phyloP scores from a whole-genome alignment of 2,329 filamentous ascomycete species.

The Blumeriella jaapii region DNA sequence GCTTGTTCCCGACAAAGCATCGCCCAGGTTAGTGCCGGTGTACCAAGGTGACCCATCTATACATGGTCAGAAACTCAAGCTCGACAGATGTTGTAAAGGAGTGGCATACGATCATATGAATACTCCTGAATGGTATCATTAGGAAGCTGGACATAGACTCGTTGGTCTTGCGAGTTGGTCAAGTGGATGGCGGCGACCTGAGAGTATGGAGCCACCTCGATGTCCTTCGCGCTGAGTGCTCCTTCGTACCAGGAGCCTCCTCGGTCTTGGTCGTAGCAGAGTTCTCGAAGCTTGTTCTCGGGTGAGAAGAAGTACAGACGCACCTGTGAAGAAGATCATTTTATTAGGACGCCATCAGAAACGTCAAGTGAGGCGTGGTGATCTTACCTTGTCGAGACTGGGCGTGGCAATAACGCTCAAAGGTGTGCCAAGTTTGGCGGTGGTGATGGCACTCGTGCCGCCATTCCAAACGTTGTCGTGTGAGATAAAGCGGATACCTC shows the following conservation, averaged over 20 bases:
- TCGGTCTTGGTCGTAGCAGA: not conserved
- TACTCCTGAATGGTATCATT: not conserved
- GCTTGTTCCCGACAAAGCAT: not conserved
- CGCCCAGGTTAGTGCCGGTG: not conserved
- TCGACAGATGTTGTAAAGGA: too few relatives aligned
- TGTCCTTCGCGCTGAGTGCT: not conserved
- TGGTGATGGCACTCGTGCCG: not conserved
- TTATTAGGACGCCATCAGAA: not conserved
- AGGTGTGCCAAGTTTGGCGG: constrained; percentile 1
- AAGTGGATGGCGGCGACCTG: not conserved
- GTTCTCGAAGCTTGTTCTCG: constrained; percentile 1
- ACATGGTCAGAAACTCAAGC: not conserved
- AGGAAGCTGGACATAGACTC: not conserved
- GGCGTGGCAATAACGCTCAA: not conserved
- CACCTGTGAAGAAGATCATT: not conserved
- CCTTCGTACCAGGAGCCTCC: not conserved
- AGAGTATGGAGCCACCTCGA: constrained; percentile 1
- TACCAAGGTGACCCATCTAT: not conserved
- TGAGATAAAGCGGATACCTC: not conserved
- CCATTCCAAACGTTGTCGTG: not conserved
- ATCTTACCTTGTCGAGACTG: not conserved
- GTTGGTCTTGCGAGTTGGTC: not conserved
- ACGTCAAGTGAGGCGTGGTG: not conserved
- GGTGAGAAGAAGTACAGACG: not conserved
- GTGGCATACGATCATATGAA: not conserved